Evolutionary conservation across 495 filamentous ascomycete species (phyloP).

Genomic region (Chaetomium fimeti): DNA sequence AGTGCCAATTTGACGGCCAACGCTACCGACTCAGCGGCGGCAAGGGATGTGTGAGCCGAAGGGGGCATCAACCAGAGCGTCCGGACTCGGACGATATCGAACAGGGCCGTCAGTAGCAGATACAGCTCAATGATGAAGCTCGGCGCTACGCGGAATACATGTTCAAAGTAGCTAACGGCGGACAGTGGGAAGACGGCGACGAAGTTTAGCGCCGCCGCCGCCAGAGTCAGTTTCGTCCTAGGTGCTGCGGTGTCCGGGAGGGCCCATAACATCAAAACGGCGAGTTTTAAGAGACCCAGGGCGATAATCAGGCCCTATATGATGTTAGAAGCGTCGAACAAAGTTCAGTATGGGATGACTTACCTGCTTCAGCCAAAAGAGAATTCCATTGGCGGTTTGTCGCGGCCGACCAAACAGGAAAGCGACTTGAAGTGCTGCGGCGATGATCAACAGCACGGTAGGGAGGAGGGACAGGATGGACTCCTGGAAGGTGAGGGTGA

Average conservation of each 20-base stretch:
- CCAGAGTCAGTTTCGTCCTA: slow-evolving; percentile 12
- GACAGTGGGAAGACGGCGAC: slow-evolving; percentile 5
- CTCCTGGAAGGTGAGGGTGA: slow-evolving; percentile 15
- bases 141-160: slow-evolving; percentile 9
- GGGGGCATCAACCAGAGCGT: slow-evolving; percentile 16
- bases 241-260: slow-evolving; percentile 14
- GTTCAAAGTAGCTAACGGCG: slow-evolving; percentile 17
- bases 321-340: not conserved
- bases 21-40: slow-evolving; percentile 5
- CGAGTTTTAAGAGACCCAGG: slow-evolving; percentile 14
- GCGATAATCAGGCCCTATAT: not conserved
- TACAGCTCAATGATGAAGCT: slow-evolving; percentile 17
- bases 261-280: slow-evolving; percentile 15
- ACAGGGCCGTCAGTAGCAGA: slow-evolving; percentile 7
- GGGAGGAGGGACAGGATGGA: slow-evolving; percentile 14
- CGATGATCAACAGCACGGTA: slow-evolving; percentile 4
- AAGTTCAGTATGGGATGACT: not conserved
- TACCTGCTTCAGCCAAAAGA: slow-evolving; percentile 8
- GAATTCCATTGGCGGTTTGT: slow-evolving; percentile 8
- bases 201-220: slow-evolving; percentile 16
- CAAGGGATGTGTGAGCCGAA: not conserved
- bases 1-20: slow-evolving; percentile 5
- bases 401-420: slow-evolving; percentile 13
- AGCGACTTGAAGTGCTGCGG: slow-evolving; percentile 8
- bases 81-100: slow-evolving; percentile 8